These are phyloP conservation scores for Protomyces pachydermus DNA, from an alignment of 1,139 yeast species.

Conservation along the genomic window DNA sequence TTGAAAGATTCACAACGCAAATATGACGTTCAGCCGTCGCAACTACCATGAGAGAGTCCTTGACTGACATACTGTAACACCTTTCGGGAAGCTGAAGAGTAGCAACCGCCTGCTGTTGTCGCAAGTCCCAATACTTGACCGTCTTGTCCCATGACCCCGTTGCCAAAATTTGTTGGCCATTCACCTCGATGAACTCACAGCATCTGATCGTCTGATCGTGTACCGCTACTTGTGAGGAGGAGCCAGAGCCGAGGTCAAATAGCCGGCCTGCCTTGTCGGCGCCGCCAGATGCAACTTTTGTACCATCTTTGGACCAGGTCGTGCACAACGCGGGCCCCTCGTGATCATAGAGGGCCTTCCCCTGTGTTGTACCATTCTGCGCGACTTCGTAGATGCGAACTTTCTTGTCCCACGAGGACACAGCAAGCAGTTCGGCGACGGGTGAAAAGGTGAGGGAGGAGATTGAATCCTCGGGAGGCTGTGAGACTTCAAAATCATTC, in stretches of 20 bases:
- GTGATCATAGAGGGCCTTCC: slow-evolving; percentile 85
- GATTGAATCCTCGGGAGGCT: slow-evolving; percentile 85
- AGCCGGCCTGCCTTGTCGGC: slow-evolving; percentile 84
- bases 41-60: slow-evolving; percentile 75
- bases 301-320: slow-evolving; percentile 81
- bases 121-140: slow-evolving; percentile 85
- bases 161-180: slow-evolving; percentile 67
- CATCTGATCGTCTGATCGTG: slow-evolving; percentile 78
- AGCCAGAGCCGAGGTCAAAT: slow-evolving; percentile 78
- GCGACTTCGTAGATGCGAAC: slow-evolving; percentile 87
- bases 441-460: slow-evolving; percentile 89
- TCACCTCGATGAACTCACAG: slow-evolving; percentile 74
- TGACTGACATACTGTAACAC: slow-evolving; percentile 82
- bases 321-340: slow-evolving; percentile 80
- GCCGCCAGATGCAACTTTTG: slow-evolving; percentile 85
- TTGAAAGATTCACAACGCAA: slow-evolving; percentile 63
- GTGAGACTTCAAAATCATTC: slow-evolving; percentile 23
- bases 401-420: slow-evolving; percentile 91
- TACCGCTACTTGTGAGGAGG: slow-evolving; percentile 73
- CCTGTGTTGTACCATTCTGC: slow-evolving; percentile 65
- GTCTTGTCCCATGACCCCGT: slow-evolving; percentile 98
- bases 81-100: slow-evolving; percentile 83
- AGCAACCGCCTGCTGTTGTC: slow-evolving; percentile 78
- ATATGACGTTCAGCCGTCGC: slow-evolving; percentile 90
- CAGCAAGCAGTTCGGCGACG: slow-evolving; percentile 74